These are phyloP conservation scores for Puccinia novopanici DNA, from an alignment of 1,284 basidiomycete genomes.

Conservation along the genomic window DNA sequence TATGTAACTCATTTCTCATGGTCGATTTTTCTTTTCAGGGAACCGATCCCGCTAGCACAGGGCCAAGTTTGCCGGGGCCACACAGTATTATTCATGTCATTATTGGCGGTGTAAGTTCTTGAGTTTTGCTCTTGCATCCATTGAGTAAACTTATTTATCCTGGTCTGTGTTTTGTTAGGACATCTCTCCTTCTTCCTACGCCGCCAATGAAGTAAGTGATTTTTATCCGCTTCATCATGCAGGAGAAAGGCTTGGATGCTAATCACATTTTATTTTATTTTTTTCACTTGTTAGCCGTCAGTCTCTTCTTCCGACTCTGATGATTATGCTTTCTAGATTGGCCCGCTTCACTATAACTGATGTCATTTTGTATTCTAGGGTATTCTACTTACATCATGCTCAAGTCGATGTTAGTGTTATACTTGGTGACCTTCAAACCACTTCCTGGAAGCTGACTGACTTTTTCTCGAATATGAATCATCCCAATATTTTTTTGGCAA, in stretches of 20 bases:
- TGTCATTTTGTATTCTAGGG: background rate
- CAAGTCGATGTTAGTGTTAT: conserved; percentile 32
- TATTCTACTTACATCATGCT: conserved; percentile 43
- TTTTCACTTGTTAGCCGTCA: conserved; percentile 26
- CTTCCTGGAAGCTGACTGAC: background rate
- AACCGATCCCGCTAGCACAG: conserved; percentile 18
- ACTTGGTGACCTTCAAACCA: background rate
- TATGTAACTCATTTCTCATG: too few relatives aligned
- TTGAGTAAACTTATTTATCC: background rate
- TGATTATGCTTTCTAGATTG: background rate
- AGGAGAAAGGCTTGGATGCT: background rate
- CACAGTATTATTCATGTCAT: conserved; percentile 45
- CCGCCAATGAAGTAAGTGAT: conserved; percentile 41
- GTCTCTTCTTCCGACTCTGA: background rate
- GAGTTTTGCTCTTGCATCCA: background rate
- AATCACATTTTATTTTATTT: background rate
- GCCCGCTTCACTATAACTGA: background rate
- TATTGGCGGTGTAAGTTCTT: conserved; percentile 40
- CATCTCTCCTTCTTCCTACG: conserved; percentile 40
- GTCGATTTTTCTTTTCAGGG: conserved; percentile 17
- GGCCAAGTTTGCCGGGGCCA: background rate
- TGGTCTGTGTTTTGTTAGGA: conserved; percentile 3
- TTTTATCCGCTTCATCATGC: background rate
- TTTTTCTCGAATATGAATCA: background rate
- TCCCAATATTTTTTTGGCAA: background rate